Conservation (phyloP, 768 basidiomycete species). For the Kondoa subrosea region DNA sequence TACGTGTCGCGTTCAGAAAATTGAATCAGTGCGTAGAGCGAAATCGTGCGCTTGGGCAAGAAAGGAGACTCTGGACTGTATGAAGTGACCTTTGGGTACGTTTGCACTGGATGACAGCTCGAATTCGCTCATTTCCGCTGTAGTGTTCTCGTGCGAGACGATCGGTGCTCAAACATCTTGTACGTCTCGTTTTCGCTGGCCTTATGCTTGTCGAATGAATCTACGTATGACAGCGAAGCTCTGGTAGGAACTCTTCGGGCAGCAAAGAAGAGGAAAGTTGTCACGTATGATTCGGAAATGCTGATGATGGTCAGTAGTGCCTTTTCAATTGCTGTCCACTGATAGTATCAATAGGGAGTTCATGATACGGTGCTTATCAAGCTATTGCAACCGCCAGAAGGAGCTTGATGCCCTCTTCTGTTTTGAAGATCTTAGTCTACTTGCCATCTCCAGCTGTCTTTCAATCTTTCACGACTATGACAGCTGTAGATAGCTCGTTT, state of each 20-base stretch:
- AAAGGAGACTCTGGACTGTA: not conserved
- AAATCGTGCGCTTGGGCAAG: not conserved
- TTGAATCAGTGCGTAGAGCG: not conserved
- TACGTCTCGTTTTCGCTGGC: too few species aligned
- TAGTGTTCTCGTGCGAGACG: not conserved
- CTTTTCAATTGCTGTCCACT: not conserved
- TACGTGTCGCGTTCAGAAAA: not conserved
- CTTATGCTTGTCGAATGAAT: too few species aligned
- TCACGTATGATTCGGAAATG: not conserved
- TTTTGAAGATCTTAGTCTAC: too few species aligned
- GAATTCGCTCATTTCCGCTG: not conserved
- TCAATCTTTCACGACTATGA: too few species aligned
- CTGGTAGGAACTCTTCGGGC: not conserved
- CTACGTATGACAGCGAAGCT: not conserved
- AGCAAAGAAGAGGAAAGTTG: not conserved
- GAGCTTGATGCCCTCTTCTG: not conserved
- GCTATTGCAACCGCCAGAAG: not conserved
- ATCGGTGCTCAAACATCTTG: not conserved
- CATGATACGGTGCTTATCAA: not conserved
- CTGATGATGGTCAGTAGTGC: not conserved
- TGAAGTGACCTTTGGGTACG: not conserved
- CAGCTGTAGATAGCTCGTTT: too few species aligned
- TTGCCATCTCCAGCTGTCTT: too few species aligned
- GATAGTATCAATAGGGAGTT: not conserved
- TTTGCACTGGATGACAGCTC: not conserved